Conservation (phyloP, 2,329 filamentous ascomycete species). For the Cladosporium sp. region DNA sequence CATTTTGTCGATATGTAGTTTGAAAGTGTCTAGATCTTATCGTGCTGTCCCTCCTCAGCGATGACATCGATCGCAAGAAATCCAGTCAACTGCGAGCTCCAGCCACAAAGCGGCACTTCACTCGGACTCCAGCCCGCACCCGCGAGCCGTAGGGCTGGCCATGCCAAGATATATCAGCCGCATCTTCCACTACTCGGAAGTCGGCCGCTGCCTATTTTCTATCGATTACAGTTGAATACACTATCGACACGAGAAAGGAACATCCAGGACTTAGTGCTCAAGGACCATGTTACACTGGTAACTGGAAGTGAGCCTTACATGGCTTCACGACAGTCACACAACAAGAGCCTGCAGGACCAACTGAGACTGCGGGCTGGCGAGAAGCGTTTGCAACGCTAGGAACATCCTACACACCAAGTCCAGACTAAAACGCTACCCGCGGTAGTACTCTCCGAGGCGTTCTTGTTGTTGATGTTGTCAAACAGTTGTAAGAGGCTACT, state of each 20-base stretch:
- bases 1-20: constrained; percentile 7
- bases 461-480: not conserved
- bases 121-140: not conserved
- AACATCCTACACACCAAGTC: not conserved
- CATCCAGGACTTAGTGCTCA: not conserved
- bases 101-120: constrained; percentile 4
- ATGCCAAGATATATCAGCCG: not conserved
- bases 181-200: not conserved
- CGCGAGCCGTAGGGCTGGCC: not conserved
- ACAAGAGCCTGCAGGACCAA: not conserved
- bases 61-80: constrained; percentile 3
- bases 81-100: not conserved
- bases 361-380: not conserved
- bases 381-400: not conserved
- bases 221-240: not conserved
- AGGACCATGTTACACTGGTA: not conserved
- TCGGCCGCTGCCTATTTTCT: not conserved
- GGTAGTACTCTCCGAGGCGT: not conserved
- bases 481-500: not conserved
- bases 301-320: not conserved
- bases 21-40: not conserved
- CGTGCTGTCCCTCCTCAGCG: not conserved
- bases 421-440: not conserved
- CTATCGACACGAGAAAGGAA: not conserved
- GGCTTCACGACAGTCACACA: not conserved